Percentiles rank a stretch among this genome's conserved stretches.
Evolutionary conservation across 305 asterid species (phyloP).

Genomic region (Rubia occidens): DNA sequence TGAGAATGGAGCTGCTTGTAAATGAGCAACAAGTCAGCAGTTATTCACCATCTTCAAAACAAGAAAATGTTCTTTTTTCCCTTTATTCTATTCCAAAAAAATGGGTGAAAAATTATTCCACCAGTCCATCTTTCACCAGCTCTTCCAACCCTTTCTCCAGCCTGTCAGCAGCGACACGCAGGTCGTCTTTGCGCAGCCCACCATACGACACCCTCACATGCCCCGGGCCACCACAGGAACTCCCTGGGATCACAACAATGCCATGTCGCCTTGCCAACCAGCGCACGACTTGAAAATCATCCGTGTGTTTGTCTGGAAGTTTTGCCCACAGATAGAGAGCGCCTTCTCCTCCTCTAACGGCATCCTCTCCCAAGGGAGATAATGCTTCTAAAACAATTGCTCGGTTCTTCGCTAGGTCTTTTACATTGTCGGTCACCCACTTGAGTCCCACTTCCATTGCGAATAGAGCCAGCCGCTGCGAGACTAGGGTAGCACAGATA

Average conservation of each 20-base stretch:
- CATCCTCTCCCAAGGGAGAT: slow-evolving; percentile 68
- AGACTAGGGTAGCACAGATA: slow-evolving; percentile 81
- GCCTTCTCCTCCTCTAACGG: slow-evolving; percentile 91
- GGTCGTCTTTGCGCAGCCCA: slow-evolving; percentile 60
- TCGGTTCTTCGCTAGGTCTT: slow-evolving; percentile 58
- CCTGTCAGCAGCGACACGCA: slow-evolving; percentile 60
- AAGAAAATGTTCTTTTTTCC: neutral
- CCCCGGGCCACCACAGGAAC: slow-evolving; percentile 74
- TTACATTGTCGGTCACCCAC: slow-evolving; percentile 68
- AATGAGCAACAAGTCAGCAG: slow-evolving; percentile 10
- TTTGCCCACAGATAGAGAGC: slow-evolving; percentile 94
- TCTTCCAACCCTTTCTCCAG: slow-evolving; percentile 66
- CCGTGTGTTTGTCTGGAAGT: slow-evolving; percentile 44
- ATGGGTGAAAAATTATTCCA: slow-evolving; percentile 27
- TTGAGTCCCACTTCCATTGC: slow-evolving; percentile 67
- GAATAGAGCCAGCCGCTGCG: slow-evolving; percentile 78
- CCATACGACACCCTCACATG: slow-evolving; percentile 74
- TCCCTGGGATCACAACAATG: slow-evolving; percentile 65
- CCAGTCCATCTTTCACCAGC: slow-evolving; percentile 66
- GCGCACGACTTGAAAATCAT: slow-evolving; percentile 67
- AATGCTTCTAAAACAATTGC: slow-evolving; percentile 60
- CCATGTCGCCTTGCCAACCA: slow-evolving; percentile 74
- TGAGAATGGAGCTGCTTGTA: slow-evolving; percentile 12
- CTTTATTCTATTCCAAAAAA: neutral
- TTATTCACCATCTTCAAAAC: slow-evolving; percentile 14